phyloP scores from a whole-genome alignment of 768 basidiomycete species.

The Lactarius evosmus region DNA sequence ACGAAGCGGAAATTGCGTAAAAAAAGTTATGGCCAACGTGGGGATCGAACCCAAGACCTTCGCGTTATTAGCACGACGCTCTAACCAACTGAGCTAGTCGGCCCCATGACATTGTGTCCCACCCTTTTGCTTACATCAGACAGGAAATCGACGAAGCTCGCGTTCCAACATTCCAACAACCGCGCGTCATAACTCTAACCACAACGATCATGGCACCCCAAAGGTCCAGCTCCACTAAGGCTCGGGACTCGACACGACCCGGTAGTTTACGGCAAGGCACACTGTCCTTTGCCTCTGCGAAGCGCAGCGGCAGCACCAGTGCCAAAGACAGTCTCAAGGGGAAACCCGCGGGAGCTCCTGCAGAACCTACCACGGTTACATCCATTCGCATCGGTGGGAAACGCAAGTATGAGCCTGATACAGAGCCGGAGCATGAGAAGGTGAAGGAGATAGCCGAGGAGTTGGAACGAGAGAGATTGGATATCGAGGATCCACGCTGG shows the following conservation, averaged over 20 bases:
- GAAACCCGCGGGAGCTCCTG: neutral
- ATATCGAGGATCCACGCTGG: slow-evolving; percentile 25
- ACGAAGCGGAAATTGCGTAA: neutral
- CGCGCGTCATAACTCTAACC: neutral
- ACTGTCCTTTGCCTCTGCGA: slow-evolving; percentile 24
- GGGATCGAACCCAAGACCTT: slow-evolving; percentile 35
- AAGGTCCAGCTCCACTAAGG: slow-evolving; percentile 14
- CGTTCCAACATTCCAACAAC: neutral
- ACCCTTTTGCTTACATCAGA: neutral
- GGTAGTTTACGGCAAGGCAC: slow-evolving; percentile 23
- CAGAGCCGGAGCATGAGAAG: slow-evolving; percentile 5
- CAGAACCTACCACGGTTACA: slow-evolving; percentile 2
- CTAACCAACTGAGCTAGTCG: slow-evolving; percentile 94
- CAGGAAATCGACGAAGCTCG: neutral
- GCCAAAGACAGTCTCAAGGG: slow-evolving; percentile 24
- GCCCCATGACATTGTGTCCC: slow-evolving; percentile 37
- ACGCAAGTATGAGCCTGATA: slow-evolving; percentile 19
- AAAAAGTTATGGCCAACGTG: slow-evolving; percentile 29
- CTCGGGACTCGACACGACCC: slow-evolving; percentile 8
- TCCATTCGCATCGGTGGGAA: slow-evolving; percentile 23
- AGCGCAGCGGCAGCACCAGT: slow-evolving; percentile 25
- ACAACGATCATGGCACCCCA: slow-evolving; percentile 21
- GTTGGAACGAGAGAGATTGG: slow-evolving; percentile 15
- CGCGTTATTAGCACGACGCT: slow-evolving; percentile 78
- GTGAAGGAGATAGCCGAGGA: slow-evolving; percentile 1